Conservation (phyloP, 202 grass and related monocot species). For the Carex arenaria region DNA sequence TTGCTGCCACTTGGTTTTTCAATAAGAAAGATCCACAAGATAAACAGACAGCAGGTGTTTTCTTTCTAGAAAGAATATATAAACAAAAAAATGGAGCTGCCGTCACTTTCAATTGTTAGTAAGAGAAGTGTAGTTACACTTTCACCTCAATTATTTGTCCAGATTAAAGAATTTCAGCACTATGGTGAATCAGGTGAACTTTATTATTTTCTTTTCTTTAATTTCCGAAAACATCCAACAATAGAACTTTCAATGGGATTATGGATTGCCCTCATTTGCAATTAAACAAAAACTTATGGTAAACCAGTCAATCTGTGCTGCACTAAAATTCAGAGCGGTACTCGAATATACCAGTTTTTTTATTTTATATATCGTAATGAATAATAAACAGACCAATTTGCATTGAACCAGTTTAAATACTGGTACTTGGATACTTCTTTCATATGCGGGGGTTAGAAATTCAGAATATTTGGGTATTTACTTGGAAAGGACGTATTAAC, state of each 20-base stretch:
- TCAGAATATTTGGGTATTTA: no score
- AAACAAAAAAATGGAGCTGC: not conserved
- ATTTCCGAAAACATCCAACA: not conserved
- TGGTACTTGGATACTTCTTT: not conserved
- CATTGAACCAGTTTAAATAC: not conserved
- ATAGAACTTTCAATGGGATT: not conserved
- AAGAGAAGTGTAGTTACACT: not conserved
- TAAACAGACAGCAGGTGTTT: not conserved
- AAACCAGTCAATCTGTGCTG: not conserved
- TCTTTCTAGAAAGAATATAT: constrained; percentile 9
- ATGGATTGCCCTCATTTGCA: not conserved
- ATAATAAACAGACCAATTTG: not conserved
- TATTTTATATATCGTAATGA: not conserved
- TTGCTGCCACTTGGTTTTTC: constrained; percentile 1
- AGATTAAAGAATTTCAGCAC: constrained; percentile 3
- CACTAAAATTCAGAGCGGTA: not conserved
- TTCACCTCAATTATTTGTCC: constrained; percentile 4
- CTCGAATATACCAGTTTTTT: not conserved
- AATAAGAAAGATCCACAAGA: not conserved
- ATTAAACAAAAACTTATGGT: not conserved
- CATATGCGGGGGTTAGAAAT: no score
- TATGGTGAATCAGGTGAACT: not conserved
- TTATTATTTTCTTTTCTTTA: not conserved
- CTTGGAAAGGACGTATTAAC: no score
- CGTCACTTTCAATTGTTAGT: constrained; percentile 17